These are phyloP conservation scores for Angomonas ambiguus DNA, from an alignment of 208 protist genomes.

Conservation along the genomic window DNA sequence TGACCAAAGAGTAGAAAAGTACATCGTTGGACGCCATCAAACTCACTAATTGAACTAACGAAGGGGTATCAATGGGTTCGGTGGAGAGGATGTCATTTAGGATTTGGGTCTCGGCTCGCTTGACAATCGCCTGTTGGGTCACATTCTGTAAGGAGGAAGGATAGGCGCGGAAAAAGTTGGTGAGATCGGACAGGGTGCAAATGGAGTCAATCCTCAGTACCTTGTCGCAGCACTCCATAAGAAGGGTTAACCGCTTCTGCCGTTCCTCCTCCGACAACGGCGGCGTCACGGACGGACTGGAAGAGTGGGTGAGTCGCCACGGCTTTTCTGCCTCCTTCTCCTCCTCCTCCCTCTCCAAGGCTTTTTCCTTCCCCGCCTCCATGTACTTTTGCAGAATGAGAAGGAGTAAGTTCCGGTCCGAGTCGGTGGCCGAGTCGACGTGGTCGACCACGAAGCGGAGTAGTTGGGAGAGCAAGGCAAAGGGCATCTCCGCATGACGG, in stretches of 20 bases:
- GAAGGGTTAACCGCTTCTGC: conserved; percentile 16
- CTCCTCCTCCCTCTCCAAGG: not conserved
- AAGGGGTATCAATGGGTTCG: conserved; percentile 9
- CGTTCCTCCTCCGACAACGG: conserved; percentile 8
- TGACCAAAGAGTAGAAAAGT: conserved; percentile 11
- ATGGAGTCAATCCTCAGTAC: conserved; percentile 61
- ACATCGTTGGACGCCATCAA: conserved; percentile 43
- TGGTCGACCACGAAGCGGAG: conserved; percentile 36
- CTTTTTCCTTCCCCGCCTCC: not conserved
- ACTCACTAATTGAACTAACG: conserved; percentile 27
- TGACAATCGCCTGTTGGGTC: conserved; percentile 30
- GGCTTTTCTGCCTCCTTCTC: not conserved
- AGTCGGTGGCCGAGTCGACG: conserved; percentile 28
- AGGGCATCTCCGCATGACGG: conserved; percentile 43
- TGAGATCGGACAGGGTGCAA: conserved; percentile 39
- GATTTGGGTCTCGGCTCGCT: conserved; percentile 36
- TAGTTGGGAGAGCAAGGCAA: conserved; percentile 34
- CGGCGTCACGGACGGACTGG: too few species aligned
- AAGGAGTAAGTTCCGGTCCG: conserved; percentile 69
- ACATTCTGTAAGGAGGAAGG: conserved; percentile 43
- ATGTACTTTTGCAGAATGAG: conserved; percentile 68
- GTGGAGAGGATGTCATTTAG: conserved; percentile 25
- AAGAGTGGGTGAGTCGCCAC: not conserved
- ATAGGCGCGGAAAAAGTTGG: conserved; percentile 45
- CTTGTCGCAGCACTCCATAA: conserved; percentile 47